Evolutionary conservation across 169 alveolate species (phyloP).

Genomic region (Cryptosporidium ubiquitum): DNA sequence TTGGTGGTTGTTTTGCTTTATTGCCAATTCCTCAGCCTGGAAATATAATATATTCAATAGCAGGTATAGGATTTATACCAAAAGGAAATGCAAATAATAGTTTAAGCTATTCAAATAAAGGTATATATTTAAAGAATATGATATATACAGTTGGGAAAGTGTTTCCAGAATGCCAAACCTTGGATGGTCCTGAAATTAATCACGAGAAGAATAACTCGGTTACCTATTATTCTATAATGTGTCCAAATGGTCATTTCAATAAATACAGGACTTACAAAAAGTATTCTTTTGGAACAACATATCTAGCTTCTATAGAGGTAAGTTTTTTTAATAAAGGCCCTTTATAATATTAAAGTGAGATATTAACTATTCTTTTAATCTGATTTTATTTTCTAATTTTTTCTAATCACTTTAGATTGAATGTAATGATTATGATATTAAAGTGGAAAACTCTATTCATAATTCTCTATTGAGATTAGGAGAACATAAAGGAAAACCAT

Average conservation of each 20-base stretch:
- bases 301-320: conserved; percentile 71
- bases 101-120: conserved; percentile 21
- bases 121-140: conserved; percentile 49
- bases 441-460: conserved; percentile 32
- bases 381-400: not conserved
- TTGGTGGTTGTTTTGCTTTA: conserved; percentile 64
- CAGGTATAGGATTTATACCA: conserved; percentile 55
- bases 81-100: not conserved
- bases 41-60: conserved; percentile 38
- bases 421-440: conserved; percentile 29
- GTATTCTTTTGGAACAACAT: conserved; percentile 51
- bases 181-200: conserved; percentile 43
- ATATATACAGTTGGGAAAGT: conserved; percentile 9
- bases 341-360: not conserved
- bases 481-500: conserved; percentile 47
- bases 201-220: conserved; percentile 7
- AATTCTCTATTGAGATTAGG: conserved; percentile 41
- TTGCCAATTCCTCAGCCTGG: conserved; percentile 64
- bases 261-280: conserved; percentile 47
- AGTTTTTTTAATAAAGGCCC: not conserved
- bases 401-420: conserved; percentile 31
- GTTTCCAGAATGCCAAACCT: conserved; percentile 54
- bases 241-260: conserved; percentile 59
- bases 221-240: conserved; percentile 50
- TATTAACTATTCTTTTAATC: not conserved